Evolutionary conservation across 352 stramenopile genomes (phyloP), one percentile per base, ranked within the genome.

Genomic region (Pythium oligandrum): DNA sequence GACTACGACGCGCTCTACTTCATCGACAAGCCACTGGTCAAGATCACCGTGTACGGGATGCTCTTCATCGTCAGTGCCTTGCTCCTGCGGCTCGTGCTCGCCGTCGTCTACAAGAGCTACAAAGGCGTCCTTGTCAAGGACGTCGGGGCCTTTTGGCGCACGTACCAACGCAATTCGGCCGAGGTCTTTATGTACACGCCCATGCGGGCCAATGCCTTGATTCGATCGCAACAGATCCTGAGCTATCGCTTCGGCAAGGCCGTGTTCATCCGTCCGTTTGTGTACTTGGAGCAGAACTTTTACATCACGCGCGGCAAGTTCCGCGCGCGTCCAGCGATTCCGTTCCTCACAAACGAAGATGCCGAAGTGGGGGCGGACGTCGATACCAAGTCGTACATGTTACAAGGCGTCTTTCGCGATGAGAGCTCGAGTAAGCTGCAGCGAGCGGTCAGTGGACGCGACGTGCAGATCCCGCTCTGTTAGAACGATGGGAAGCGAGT

Each of bases 221-320:
- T 68, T 3, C 60, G 60, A 4, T 68, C 60, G 40, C 55, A 68
- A n/a, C 8, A 10, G 12, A 36, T 55, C 17, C 63, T 68, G 60
- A 53, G 39, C 36, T 60, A 68, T 43, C 61, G 61, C 50, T 60
- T 68, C 37, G 61, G 50, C 35, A 56, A 49, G 11, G 40, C 60
- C 31, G 51, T 68, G 37, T 64, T 60, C 46, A 63, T 64, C 48
- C 61, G 55, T 1, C 61, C 61, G 17, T 64, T 68, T 38, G 50
- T 68, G 35, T 63, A 68, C 47, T 44, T 68, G 9, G 51, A 64
- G 51, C 55, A 68, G 37, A 61, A 68, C 51, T 64, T 64, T 49
- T 63, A 67, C 43, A 63, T 67, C 40, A 50, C 52, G 3, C 54
- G 51, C 7, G 59, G 59, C 33, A 44, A 47, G 31, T 55, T 68